A percentile compares a stretch with the other conserved stretches of the same genome.
Conservation (phyloP, 768 basidiomycete species). For the Amanita polypyramis region DNA sequence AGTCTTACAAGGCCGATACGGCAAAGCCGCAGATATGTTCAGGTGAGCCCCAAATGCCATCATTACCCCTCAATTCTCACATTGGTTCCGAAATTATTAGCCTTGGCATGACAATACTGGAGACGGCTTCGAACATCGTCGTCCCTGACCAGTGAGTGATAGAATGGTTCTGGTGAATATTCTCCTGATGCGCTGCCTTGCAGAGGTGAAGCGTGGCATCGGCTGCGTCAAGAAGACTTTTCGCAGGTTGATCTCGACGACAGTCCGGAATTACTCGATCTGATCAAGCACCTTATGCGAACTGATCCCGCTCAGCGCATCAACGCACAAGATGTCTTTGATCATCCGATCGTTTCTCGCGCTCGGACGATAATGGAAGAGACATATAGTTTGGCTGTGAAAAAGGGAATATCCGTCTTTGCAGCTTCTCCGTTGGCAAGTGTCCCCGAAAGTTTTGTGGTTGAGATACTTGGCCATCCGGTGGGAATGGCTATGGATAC, state of each 20-base stretch:
- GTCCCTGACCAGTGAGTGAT: constrained; percentile 88
- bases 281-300: constrained; percentile 74
- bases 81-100: constrained; percentile 39
- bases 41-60: constrained; percentile 52
- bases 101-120: constrained; percentile 92
- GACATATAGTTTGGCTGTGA: constrained; percentile 24
- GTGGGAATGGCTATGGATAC: constrained; percentile 16
- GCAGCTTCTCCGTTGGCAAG: constrained; percentile 51
- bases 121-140: constrained; percentile 91
- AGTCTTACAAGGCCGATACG: constrained; percentile 84
- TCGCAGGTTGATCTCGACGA: constrained; percentile 65
- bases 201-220: constrained; percentile 93
- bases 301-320: constrained; percentile 54
- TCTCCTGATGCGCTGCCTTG: constrained; percentile 12
- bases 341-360: constrained; percentile 53
- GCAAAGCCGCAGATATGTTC: constrained; percentile 94
- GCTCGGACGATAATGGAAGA: constrained; percentile 56
- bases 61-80: constrained; percentile 25
- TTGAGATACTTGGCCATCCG: constrained; percentile 39
- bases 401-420: constrained; percentile 32
- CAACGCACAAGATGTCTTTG: constrained; percentile 42
- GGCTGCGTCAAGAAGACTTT: constrained; percentile 85
- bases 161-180: constrained; percentile 12
- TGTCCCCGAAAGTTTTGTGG: constrained; percentile 53
- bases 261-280: constrained; percentile 52